Percentiles rank a stretch among this genome's conserved stretches.
These are phyloP conservation scores for Dryadomyces sulphureus DNA, from an alignment of 2,329 filamentous ascomycete species.

Conservation along the genomic window DNA sequence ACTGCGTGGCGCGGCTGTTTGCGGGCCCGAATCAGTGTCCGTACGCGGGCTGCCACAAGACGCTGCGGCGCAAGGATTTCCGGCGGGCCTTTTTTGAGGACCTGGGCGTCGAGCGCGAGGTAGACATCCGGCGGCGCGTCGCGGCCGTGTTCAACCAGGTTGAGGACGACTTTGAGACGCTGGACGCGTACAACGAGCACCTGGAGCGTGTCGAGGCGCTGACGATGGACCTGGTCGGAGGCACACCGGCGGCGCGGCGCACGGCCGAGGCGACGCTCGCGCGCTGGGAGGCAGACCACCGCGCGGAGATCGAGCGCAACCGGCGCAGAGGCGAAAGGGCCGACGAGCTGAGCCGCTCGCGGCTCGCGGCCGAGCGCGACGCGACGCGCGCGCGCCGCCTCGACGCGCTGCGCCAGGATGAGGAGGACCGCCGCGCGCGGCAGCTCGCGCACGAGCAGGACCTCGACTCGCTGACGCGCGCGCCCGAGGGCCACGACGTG, in stretches of 20 bases:
- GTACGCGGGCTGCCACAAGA: constrained; percentile 75
- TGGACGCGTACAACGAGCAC: constrained; percentile 83
- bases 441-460: constrained; percentile 52
- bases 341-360: constrained; percentile 35
- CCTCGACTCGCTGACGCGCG: constrained; percentile 53
- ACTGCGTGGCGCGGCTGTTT: constrained; percentile 90
- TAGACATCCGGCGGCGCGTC: constrained; percentile 76
- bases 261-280: constrained; percentile 34
- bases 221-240: constrained; percentile 76
- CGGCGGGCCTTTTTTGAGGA: constrained; percentile 82
- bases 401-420: constrained; percentile 51
- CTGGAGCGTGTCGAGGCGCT: constrained; percentile 84
- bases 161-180: constrained; percentile 79
- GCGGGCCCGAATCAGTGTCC: constrained; percentile 86
- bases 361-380: constrained; percentile 52
- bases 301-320: constrained; percentile 50
- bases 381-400: constrained; percentile 47
- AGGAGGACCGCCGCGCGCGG: constrained; percentile 51
- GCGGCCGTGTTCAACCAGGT: constrained; percentile 71
- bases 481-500: constrained; percentile 28
- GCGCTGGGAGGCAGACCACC: constrained; percentile 61
- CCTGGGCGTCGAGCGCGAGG: constrained; percentile 76
- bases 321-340: constrained; percentile 32
- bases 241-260: constrained; percentile 33
- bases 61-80: constrained; percentile 72